phyloP scores from a whole-genome alignment of 164 flowering plant genomes.

The Vitis rupestris region DNA sequence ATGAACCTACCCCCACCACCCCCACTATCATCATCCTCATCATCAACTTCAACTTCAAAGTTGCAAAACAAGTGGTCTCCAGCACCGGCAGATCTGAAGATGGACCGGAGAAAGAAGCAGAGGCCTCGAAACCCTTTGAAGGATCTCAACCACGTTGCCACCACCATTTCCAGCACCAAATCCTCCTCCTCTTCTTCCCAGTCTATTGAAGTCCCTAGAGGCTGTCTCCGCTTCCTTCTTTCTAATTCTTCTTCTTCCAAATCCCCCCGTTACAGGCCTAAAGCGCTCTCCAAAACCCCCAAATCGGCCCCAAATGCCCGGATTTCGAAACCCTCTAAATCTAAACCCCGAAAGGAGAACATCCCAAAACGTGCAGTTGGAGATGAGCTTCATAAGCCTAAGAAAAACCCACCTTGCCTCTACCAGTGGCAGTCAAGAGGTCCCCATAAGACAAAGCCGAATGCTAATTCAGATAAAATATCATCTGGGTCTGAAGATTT shows the following conservation, averaged over 20 bases:
- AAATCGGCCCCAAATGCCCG: conserved; percentile 39
- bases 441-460: no score
- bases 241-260: conserved; percentile 40
- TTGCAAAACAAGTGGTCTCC: conserved; percentile 11
- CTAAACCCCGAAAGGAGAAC: conserved; percentile 22
- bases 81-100: not conserved
- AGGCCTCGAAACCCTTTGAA: conserved; percentile 46
- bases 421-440: conserved; percentile 19
- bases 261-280: conserved; percentile 15
- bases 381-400: conserved; percentile 18
- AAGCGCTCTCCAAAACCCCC: conserved; percentile 30
- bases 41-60: not conserved
- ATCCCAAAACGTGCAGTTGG: not conserved
- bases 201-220: conserved; percentile 51
- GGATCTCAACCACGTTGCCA: conserved; percentile 33
- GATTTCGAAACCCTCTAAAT: conserved; percentile 18
- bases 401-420: conserved; percentile 17
- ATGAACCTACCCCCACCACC: not conserved
- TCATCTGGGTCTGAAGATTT: conserved; percentile 17
- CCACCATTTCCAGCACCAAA: conserved; percentile 14
- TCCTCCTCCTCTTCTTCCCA: conserved; percentile 25
- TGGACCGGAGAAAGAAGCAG: conserved; percentile 12
- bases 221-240: conserved; percentile 54
- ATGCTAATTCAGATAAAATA: not conserved
- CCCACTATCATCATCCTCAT: no score